Base-by-base conservation (phyloP, 164 flowering plant genomes). In the Buxus sempervirens region DNA sequence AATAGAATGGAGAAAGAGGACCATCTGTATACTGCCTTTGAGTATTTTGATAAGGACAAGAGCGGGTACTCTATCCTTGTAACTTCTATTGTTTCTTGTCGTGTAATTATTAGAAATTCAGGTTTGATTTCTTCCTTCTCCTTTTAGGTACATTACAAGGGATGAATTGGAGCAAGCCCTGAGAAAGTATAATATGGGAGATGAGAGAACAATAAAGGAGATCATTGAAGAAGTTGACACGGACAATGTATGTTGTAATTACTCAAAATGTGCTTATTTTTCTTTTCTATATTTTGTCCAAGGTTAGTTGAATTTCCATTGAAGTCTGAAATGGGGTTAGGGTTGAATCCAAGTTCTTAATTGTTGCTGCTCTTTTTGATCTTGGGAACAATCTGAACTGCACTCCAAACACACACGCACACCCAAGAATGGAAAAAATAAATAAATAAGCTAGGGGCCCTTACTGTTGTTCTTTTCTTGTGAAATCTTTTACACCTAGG, bases 161-260 rank as follows among this genome's bases (percentile, higher is more conserved):
- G 97, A 90, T 76, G 98, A 95, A 68, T 71, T 95, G 81, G 97
- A 84, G 79, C 86, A 86, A 66, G 94, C 93, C 32, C 81, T 92
- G 62, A 85, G 78, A 84, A 81, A 88, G 78, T 88, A 90, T 75
- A 89, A 89, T 63, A 88, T 92, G 97, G 96, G 90, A 4, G 99
- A 88, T 65, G 83, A 78, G 63, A 88, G 85, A 82, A 86, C 94
- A 42, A 90, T 95, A 64, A 84, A 87, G 73, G 99, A 95, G 78
- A 95, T 95, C 74, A 85, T 95, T 71, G 93, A 95, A 16, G 99
- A 92, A 87, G 98, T 92, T 41, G 99, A 92, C 80, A 87, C 93
- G 5, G 99, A 95, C 65, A 49, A 82, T 73, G 99, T 92, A 89
- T 59, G 83, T 57, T 24, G 41, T 60, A 54, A 63, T 49, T 67